Base-by-base conservation (phyloP, 306 rosid genomes). In the Trifolium subterraneum region DNA sequence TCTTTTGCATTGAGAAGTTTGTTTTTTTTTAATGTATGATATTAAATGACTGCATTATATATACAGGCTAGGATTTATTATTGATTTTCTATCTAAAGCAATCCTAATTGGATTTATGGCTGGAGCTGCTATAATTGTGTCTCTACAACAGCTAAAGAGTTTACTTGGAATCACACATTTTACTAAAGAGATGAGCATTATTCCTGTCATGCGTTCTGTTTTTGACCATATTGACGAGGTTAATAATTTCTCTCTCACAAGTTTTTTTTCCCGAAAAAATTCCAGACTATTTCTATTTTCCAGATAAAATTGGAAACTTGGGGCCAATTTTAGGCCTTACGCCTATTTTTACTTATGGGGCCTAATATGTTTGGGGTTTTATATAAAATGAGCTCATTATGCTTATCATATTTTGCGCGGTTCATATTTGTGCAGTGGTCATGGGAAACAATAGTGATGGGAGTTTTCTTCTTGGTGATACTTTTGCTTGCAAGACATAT, bases 41-140 rank as follows among this genome's bases (percentile, higher is more conserved):
- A 18, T 19, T 19, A 33, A 42, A 27, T 19, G 10, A 56, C 58
- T 84, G 84, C 4, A 42, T 36, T 42, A 35, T 60, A 81, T 42
- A 35, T 60, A 81, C 85, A 93, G 98, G 86, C 87, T 94, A 41
- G 98, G 98, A 41, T 91, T 94, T 77, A 87, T 94, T 54, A 94
- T 94, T 75, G 98, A 94, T 81, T 94, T 91, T 71, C 84, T 94
- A 8, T 94, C 98, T 0, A 90, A 91, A 84, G 97, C 98, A 5
- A 94, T 81, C 15, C 90, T 94, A 18, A 31, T 90, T 15, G 98
- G 98, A 2, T 94, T 91, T 71, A 94, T 88, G 97, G 98, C 88
- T 19, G 97, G 97, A 70, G 90, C 97, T 14, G 97, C 97, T 13
- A 66, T 89, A 4, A 91, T 94, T 75, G 98, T 94, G 9, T 75